Evolutionary conservation across 164 flowering plant genomes (phyloP), one percentile per base, ranked within the genome.

Genomic region (Magnolia changhungtana): DNA sequence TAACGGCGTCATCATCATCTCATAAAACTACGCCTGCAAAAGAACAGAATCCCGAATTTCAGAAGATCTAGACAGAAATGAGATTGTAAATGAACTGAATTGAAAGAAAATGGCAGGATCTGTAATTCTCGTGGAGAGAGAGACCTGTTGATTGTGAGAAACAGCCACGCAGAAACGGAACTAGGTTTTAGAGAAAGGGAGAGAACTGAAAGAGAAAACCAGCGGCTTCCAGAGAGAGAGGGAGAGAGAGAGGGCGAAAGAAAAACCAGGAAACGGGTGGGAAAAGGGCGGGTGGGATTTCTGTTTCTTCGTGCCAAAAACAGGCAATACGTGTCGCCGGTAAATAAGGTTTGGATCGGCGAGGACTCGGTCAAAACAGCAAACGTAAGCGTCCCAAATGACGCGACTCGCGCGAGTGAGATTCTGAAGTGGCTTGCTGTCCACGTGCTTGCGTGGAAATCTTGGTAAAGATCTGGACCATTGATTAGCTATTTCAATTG

Each of bases 251-350:
- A 59, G 63, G 63, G n/a, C 29, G 29, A 27, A 59, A 63, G 65
- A 63, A 63, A 63, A 63, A 16, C 65, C 65, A 63, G 65, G 9
- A 63, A 63, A 4, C 24, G 31, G 21, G 1, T 4, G 31, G 27
- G 31, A 9, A 66, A 13, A 66, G 29, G 29, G 69, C 24, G 69
- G 69, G 29, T 23, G 69, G 69, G 31, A 66, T 66, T 66, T 66
- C 69, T 68, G 50, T 29, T 67, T n/a, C 67, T 65, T 9, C 67
- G 11, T 65, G 67, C 67, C 67, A 23, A 65, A 65, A 65, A 65
- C 67, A 21, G 67, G 24, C 29, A 23, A 23, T 65, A 65, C 68
- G 63, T 59, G 63, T 59, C 63, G n/a, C 63, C 63, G 16, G 63
- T 59, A 59, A 59, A 13, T 59, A 13, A 59, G 4, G n/a, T 13